Percentiles rank a stretch among this genome's conserved stretches.
phyloP scores from a whole-genome alignment of 1,139 yeast genomes.

The Geotrichum restrictum region DNA sequence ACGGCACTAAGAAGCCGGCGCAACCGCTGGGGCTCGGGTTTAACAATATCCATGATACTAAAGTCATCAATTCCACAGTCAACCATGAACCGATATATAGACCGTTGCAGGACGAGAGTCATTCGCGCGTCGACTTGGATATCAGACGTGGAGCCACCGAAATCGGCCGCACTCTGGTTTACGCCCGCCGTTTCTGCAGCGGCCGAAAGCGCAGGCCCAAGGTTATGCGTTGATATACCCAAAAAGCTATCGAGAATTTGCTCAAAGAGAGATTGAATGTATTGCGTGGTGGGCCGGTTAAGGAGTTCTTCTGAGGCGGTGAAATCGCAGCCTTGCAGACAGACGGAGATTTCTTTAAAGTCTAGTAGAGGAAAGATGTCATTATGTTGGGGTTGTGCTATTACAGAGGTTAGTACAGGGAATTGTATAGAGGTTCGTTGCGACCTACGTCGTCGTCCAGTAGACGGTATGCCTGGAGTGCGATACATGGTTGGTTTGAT shows the following conservation, averaged over 20 bases:
- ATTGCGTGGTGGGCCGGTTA: slow-evolving; percentile 61
- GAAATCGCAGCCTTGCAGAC: slow-evolving; percentile 57
- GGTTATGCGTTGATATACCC: slow-evolving; percentile 52
- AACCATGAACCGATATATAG: slow-evolving; percentile 58
- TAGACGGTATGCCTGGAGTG: slow-evolving; percentile 14
- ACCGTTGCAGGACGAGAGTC: slow-evolving; percentile 54
- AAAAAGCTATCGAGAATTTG: slow-evolving; percentile 69
- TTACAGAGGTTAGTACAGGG: neutral
- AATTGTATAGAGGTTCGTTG: neutral
- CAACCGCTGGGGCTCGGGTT: slow-evolving; percentile 66
- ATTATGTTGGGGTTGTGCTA: slow-evolving; percentile 25
- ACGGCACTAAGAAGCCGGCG: slow-evolving; percentile 73
- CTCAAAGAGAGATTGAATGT: slow-evolving; percentile 58
- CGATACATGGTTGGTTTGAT: slow-evolving; percentile 20
- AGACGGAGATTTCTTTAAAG: slow-evolving; percentile 56
- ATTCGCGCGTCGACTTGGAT: slow-evolving; percentile 37
- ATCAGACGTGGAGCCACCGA: slow-evolving; percentile 34
- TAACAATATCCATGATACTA: slow-evolving; percentile 60
- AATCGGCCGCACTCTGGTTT: slow-evolving; percentile 31
- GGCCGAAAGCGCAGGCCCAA: slow-evolving; percentile 38
- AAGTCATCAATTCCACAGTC: slow-evolving; percentile 79
- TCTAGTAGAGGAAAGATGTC: slow-evolving; percentile 64
- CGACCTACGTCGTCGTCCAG: slow-evolving; percentile 20
- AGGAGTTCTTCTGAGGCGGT: slow-evolving; percentile 61
- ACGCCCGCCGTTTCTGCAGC: slow-evolving; percentile 28